A percentile compares a stretch with the other conserved stretches of the same genome.
Evolutionary conservation across 352 stramenopile genomes (phyloP).

Genomic region (Globisporangium echinulatum): DNA sequence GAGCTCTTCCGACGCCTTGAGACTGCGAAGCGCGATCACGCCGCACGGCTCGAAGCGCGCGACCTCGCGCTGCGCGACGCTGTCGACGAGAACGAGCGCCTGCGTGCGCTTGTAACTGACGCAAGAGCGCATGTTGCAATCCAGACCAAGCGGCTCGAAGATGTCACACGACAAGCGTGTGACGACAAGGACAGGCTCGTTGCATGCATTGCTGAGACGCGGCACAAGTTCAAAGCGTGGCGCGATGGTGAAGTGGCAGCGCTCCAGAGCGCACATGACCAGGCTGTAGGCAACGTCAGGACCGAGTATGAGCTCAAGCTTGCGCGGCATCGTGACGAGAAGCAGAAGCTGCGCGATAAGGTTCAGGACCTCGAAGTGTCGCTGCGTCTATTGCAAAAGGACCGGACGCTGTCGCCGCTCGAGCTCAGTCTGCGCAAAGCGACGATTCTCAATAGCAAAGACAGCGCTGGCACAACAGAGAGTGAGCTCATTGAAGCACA

Average conservation of each 20-base stretch:
- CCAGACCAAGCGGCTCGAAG: slow-evolving; percentile 45
- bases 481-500: slow-evolving; percentile 51
- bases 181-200: slow-evolving; percentile 59
- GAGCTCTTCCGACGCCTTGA: slow-evolving; percentile 56
- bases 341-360: slow-evolving; percentile 67
- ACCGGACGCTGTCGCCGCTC: slow-evolving; percentile 48
- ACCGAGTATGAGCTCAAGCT: slow-evolving; percentile 67
- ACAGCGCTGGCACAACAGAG: slow-evolving; percentile 32
- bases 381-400: slow-evolving; percentile 54
- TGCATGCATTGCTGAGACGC: slow-evolving; percentile 39
- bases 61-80: slow-evolving; percentile 21
- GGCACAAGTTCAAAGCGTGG: slow-evolving; percentile 60
- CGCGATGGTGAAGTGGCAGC: slow-evolving; percentile 42
- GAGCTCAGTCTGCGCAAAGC: slow-evolving; percentile 61
- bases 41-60: slow-evolving; percentile 28
- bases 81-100: slow-evolving; percentile 38
- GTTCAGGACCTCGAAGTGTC: slow-evolving; percentile 70
- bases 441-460: slow-evolving; percentile 44
- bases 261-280: slow-evolving; percentile 33
- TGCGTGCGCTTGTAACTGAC: slow-evolving; percentile 32
- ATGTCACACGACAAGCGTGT: slow-evolving; percentile 32
- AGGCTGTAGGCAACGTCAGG: slow-evolving; percentile 40
- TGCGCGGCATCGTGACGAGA: slow-evolving; percentile 59
- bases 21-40: slow-evolving; percentile 34
- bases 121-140: slow-evolving; percentile 32